A percentile compares a stretch with the other conserved stretches of the same genome.
Evolutionary conservation across 139 green algal species (phyloP).

Genomic region (Penium margaritaceum): DNA sequence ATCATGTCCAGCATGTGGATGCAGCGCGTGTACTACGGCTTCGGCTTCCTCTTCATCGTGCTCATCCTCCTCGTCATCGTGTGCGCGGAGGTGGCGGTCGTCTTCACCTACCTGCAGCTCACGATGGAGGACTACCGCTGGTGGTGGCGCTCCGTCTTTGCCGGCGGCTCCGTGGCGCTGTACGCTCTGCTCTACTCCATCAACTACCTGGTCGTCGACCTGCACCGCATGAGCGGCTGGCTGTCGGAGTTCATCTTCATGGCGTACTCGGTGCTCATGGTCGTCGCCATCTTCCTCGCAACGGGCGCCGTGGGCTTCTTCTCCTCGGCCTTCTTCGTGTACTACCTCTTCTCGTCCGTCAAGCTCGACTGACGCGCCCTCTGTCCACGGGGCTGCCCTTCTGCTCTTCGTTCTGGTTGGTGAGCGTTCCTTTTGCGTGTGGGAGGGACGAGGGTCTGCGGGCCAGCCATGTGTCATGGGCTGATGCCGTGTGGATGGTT

Average conservation of each 20-base stretch:
- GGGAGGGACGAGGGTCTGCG: too few relatives aligned
- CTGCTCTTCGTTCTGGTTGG: too few relatives aligned
- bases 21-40: slow-evolving; percentile 82
- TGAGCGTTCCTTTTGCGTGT: too few relatives aligned
- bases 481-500: too few relatives aligned
- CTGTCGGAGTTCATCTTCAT: slow-evolving; percentile 36
- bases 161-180: slow-evolving; percentile 27
- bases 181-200: slow-evolving; percentile 44
- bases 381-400: too few relatives aligned
- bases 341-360: slow-evolving; percentile 48
- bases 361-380: slow-evolving; percentile 52
- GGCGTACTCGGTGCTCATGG: slow-evolving; percentile 45
- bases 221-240: slow-evolving; percentile 25
- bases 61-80: slow-evolving; percentile 44
- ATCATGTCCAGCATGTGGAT: slow-evolving; percentile 85
- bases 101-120: slow-evolving; percentile 43
- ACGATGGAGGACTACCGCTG: slow-evolving; percentile 47
- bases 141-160: slow-evolving; percentile 46
- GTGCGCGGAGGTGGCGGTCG: slow-evolving; percentile 39
- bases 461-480: too few relatives aligned
- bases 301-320: slow-evolving; percentile 49
- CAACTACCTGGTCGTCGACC: slow-evolving; percentile 42
- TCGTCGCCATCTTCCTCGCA: slow-evolving; percentile 40
- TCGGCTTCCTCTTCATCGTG: slow-evolving; percentile 81
- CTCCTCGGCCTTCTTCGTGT: slow-evolving; percentile 37